Base-by-base conservation (phyloP, 2,329 filamentous ascomycete genomes). In the Cladosporium sp. region DNA sequence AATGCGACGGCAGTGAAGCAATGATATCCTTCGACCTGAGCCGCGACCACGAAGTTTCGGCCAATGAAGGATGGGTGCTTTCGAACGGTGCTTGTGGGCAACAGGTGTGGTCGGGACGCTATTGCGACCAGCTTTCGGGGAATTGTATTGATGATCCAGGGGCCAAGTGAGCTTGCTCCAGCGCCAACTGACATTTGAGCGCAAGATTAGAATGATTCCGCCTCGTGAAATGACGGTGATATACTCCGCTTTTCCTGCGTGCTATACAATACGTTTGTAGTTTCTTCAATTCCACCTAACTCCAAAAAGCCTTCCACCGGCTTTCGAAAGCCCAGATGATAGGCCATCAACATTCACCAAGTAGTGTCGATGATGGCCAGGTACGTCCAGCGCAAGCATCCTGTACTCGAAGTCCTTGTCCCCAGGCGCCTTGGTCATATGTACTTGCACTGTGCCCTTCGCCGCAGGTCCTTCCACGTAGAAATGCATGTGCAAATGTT, bases 401-500 rank as follows among this genome's bases (percentile, higher is more conserved):
- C 89, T 87, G 79, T 97, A 97, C 72, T 91, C 85, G 75, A 88
- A 93, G 49, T 92, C 88, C 60, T 83, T 79, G 44, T 88, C 84
- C 35, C 87, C 87, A 1, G 85, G 82, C 40, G 82, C 82, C 77
- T 88, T 92, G 56, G 89, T 84, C 85, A 97, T 87, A 76, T 97
- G 92, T 63, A 96, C 80, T 69, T 88, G 84, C 7, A 92, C 93
- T 0, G 89, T 83, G 16, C 93, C 94, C 29, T 85, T 85, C 63
- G 89, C 91, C 37, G 86, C 80, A 2, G 91, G 89, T 0, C 94
- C 94, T 75, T 93, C 88, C 46, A 96, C 89, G 75, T 95, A 88
- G 77, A 97, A 97, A 71, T 92, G 88, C 85, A 97, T 92, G 69
- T 87, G 81, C 68, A 97, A 77, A 76, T 97, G 93, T 68, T 96